Evolutionary conservation across 768 basidiomycete species (phyloP).

Genomic region (Rhodotorula taiwanensis): DNA sequence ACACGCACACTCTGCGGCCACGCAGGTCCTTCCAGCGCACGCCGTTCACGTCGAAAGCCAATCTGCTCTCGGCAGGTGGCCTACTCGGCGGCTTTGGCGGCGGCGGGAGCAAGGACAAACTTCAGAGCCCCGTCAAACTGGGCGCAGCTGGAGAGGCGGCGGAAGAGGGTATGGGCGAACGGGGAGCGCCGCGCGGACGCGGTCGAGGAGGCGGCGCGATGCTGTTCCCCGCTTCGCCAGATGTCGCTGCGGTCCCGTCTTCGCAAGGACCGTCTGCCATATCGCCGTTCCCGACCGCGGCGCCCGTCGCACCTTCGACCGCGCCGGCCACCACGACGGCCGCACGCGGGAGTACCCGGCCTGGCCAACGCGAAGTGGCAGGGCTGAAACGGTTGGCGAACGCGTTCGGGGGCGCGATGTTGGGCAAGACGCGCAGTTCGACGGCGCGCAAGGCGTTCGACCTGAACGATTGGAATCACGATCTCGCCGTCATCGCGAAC

Average conservation of each 20-base stretch:
- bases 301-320: neutral
- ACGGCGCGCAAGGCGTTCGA: slow-evolving; percentile 31
- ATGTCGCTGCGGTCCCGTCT: neutral
- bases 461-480: slow-evolving; percentile 33
- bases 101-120: neutral
- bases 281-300: neutral
- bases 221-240: slow-evolving; percentile 14
- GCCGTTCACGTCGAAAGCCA: slow-evolving; percentile 26
- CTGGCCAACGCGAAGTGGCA: slow-evolving; percentile 10
- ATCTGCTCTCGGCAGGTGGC: neutral
- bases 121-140: slow-evolving; percentile 23
- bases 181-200: neutral
- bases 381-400: slow-evolving; percentile 30
- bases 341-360: slow-evolving; percentile 13
- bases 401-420: slow-evolving; percentile 8
- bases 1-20: slow-evolving; percentile 20
- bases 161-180: neutral
- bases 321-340: slow-evolving; percentile 1
- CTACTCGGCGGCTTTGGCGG: neutral
- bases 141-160: slow-evolving; percentile 2
- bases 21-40: slow-evolving; percentile 30
- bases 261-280: neutral
- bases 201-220: slow-evolving; percentile 15
- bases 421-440: slow-evolving; percentile 25
- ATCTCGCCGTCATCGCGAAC: slow-evolving; percentile 33